Evolutionary conservation across 208 protist species (phyloP).

Genomic region (Leishmania aethiopica): DNA sequence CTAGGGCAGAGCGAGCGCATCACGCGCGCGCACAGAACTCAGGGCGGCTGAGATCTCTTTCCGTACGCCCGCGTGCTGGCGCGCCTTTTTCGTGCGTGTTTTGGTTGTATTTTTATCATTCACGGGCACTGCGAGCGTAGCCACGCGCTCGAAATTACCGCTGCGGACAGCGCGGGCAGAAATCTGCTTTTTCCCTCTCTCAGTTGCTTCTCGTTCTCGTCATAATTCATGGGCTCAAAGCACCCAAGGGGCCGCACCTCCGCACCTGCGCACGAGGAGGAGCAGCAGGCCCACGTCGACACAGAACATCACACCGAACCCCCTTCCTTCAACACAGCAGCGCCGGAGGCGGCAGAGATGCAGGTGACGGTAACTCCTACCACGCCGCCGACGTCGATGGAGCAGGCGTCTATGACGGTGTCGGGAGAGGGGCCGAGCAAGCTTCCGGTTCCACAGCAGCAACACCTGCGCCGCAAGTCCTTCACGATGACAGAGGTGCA

Average conservation of each 20-base stretch:
- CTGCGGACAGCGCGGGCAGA: no score
- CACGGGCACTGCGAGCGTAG: no score
- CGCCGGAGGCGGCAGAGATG: background rate
- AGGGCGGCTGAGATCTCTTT: background rate
- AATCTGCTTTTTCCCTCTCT: background rate
- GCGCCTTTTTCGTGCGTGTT: background rate
- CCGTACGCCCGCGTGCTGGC: background rate
- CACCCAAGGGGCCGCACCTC: background rate
- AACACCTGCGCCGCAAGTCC: background rate
- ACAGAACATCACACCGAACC: no score
- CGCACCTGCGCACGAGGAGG: background rate
- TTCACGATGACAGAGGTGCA: slow-evolving; percentile 27
- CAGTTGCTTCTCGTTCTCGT: background rate
- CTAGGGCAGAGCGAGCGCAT: background rate
- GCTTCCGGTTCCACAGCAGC: background rate
- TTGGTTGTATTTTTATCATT: background rate
- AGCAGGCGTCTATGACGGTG: background rate
- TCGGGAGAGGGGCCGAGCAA: background rate
- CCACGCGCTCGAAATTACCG: background rate
- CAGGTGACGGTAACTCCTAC: background rate
- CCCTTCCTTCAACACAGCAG: background rate
- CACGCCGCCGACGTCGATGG: background rate
- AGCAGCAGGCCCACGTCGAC: background rate
- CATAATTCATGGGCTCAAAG: slow-evolving; percentile 5
- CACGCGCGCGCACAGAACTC: background rate